Evolutionary conservation across 129 eudicot species (phyloP), one percentile per base, ranked within the genome.

Genomic region (Chrysanthemum seticuspe): DNA sequence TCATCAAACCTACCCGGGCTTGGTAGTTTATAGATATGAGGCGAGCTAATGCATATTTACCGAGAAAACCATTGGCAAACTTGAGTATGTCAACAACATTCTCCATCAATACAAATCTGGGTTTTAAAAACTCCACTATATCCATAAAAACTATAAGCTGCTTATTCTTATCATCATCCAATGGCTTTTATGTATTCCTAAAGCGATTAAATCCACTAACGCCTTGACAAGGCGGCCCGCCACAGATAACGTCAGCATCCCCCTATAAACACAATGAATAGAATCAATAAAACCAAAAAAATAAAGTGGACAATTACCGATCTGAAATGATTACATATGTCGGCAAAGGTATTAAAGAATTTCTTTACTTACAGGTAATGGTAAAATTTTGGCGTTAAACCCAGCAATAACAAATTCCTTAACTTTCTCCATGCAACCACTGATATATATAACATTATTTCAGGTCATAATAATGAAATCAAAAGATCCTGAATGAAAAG

Each of bases 171-270:
- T 78, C 80, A 74, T 94, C 98, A 2, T 78, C 76, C 13, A 94
- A 67, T 2, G 98, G 98, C 1, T 78, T 76, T 0, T 84, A 80
- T 27, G 36, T 62, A 23, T 90, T 84, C 47, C 98, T 64, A 49
- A 90, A 90, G 1, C 97, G 86, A 54, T 90, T 94, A 19, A 90
- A 94, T 10, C 98, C 98, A 59, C 98, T 94, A 15, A 94, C 86
- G 6, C 98, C 98, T 65, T 94, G 98, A 65, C 98, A 94, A 3
- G 98, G 98, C 6, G 98, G 98, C 0, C 0, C 98, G 3, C 98
- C 98, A 69, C 97, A 90, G 3, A 94, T 68, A 2, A 90, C 88
- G 82, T 86, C 98, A 60, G 82, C 93, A 66, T 78, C 70, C 2
- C 2, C 97, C 98, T 94, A 45, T 23, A 7, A 53, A 10, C 40